Percentiles rank a stretch among this genome's conserved stretches.
phyloP scores from a whole-genome alignment of 495 filamentous ascomycete genomes.

The Tuber indicum region DNA sequence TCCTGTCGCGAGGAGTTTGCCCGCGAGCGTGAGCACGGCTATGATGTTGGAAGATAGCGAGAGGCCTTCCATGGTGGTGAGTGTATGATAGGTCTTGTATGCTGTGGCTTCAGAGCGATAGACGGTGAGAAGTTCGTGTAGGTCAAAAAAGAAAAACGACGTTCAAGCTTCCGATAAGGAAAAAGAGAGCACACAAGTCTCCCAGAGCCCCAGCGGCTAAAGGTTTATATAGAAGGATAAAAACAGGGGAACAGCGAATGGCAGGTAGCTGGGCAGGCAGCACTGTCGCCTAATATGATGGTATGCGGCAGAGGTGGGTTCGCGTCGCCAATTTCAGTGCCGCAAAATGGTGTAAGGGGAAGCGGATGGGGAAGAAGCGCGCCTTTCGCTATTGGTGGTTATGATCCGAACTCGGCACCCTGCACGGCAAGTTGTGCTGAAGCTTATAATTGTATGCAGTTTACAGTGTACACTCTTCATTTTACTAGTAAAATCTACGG shows the following conservation, averaged over 20 bases:
- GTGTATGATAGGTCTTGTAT: background rate
- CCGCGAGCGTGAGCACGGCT: slow-evolving; percentile 6
- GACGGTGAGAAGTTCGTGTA: background rate
- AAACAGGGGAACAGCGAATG: background rate
- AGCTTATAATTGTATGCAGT: background rate
- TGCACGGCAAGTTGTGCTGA: background rate
- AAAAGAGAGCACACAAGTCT: background rate
- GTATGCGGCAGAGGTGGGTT: background rate
- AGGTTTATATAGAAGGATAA: background rate
- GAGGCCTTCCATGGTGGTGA: slow-evolving; percentile 11
- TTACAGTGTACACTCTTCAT: too few species aligned
- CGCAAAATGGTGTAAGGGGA: background rate
- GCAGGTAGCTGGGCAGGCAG: background rate
- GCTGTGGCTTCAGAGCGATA: background rate
- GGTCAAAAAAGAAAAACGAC: background rate
- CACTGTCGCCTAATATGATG: background rate
- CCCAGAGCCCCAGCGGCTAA: background rate
- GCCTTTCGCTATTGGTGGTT: background rate
- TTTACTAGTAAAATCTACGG: too few species aligned
- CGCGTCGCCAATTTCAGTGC: too few species aligned
- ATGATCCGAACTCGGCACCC: background rate
- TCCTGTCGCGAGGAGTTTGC: slow-evolving; percentile 3
- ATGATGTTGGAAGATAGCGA: slow-evolving; percentile 9
- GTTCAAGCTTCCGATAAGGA: background rate
- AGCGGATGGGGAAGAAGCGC: background rate